Conservation (phyloP, 2,329 filamentous ascomycete genomes). For the Verticillium nubilum region DNA sequence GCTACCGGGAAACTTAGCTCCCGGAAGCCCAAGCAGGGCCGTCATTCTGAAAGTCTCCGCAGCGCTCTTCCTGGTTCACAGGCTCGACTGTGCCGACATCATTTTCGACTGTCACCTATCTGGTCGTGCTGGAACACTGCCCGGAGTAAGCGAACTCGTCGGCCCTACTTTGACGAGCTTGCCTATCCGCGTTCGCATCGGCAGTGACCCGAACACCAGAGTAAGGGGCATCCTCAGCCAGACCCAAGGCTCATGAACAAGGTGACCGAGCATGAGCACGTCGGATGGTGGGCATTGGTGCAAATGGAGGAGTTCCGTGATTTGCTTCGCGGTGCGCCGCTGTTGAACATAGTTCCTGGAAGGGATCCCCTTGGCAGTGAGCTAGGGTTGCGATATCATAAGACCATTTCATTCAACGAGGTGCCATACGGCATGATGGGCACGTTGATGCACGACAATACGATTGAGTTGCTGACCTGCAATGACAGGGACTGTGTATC, state of each 20-base stretch:
- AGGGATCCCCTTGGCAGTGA: background rate
- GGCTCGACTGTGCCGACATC: background rate
- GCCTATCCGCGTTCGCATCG: background rate
- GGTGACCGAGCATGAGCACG: background rate
- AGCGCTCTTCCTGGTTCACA: background rate
- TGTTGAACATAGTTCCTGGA: background rate
- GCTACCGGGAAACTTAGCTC: background rate
- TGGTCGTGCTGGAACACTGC: background rate
- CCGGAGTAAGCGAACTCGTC: background rate
- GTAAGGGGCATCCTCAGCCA: background rate
- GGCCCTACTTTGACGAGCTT: background rate
- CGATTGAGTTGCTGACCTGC: background rate
- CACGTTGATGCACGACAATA: background rate
- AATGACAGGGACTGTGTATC: background rate
- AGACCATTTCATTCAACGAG: background rate
- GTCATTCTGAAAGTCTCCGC: background rate
- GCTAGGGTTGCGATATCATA: background rate
- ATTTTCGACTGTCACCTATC: slow-evolving; percentile 1
- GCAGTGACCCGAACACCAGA: background rate
- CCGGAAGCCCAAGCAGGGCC: background rate
- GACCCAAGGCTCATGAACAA: background rate
- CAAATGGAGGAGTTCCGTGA: slow-evolving; percentile 1
- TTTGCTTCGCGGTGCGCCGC: background rate
- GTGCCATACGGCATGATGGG: background rate
- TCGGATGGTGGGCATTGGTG: background rate